Evolutionary conservation across 2,329 filamentous ascomycete genomes (phyloP).

Genomic region (Penicillium fuscoglaucum): DNA sequence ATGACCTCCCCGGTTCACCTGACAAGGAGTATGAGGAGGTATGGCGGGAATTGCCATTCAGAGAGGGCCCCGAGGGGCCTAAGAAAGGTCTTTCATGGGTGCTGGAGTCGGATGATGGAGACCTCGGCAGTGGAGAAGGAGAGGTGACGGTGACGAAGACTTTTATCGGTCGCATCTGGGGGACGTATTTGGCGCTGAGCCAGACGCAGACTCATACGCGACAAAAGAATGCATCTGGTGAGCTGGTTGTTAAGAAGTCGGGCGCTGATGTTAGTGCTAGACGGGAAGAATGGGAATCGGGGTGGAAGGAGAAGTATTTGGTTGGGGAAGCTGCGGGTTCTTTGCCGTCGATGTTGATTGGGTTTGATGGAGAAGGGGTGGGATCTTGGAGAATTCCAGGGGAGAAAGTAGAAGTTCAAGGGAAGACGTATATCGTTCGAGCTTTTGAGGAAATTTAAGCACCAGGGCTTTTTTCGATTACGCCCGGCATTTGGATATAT

Average conservation of each 20-base stretch:
- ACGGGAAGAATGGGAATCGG: conserved; percentile 30
- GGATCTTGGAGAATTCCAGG: conserved; percentile 21
- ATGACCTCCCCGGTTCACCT: conserved; percentile 35
- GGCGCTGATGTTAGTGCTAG: conserved; percentile 32
- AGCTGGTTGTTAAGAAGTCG: conserved; percentile 18
- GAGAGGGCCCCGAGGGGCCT: conserved; percentile 30
- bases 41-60: conserved; percentile 55
- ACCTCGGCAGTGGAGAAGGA: conserved; percentile 14
- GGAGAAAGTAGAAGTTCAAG: conserved; percentile 21
- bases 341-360: conserved; percentile 26
- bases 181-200: conserved; percentile 31
- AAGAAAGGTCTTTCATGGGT: conserved; percentile 31
- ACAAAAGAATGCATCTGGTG: conserved; percentile 8
- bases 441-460: conserved; percentile 28
- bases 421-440: conserved; percentile 26
- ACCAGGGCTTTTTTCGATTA: background rate
- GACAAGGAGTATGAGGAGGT: conserved; percentile 63
- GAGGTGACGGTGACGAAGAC: conserved; percentile 27
- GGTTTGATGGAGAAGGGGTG: conserved; percentile 14
- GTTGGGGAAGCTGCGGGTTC: conserved; percentile 14
- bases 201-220: conserved; percentile 27
- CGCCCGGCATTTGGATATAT: background rate
- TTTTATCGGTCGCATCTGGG: conserved; percentile 35
- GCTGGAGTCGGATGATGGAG: conserved; percentile 27
- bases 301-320: conserved; percentile 22